These are phyloP conservation scores for Ananas comosus DNA, from an alignment of 176 grass and related monocot species.

Conservation along the genomic window DNA sequence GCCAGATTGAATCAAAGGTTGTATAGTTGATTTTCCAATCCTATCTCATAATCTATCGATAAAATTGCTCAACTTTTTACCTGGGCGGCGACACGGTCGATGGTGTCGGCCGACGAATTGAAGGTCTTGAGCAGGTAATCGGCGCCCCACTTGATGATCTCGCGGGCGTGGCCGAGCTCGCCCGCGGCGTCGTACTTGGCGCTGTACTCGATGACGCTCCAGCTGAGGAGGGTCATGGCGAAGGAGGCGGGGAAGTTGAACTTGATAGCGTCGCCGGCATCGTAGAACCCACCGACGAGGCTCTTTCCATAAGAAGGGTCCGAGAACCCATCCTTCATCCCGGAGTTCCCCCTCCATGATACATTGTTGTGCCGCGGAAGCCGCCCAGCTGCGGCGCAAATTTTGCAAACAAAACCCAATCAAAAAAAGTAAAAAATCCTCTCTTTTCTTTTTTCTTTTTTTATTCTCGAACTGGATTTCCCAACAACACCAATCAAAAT, in stretches of 20 bases:
- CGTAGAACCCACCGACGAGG: slow-evolving; percentile 72
- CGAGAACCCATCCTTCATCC: slow-evolving; percentile 74
- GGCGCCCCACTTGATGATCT: slow-evolving; percentile 74
- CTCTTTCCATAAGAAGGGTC: slow-evolving; percentile 39
- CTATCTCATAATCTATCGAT: too few relatives aligned
- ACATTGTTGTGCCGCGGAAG: slow-evolving; percentile 80
- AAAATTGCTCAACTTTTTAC: slow-evolving; percentile 24
- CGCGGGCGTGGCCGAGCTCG: slow-evolving; percentile 66
- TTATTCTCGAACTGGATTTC: too few relatives aligned
- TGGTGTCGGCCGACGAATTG: slow-evolving; percentile 63
- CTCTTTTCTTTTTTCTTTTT: background rate
- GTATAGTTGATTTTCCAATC: too few relatives aligned
- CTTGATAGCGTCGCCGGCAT: slow-evolving; percentile 64
- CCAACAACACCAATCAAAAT: too few relatives aligned
- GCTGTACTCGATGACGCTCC: slow-evolving; percentile 94
- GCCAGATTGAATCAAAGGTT: too few relatives aligned
- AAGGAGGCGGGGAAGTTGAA: slow-evolving; percentile 82
- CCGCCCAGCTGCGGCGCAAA: slow-evolving; percentile 52
- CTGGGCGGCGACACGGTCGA: slow-evolving; percentile 54
- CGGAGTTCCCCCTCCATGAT: slow-evolving; percentile 70
- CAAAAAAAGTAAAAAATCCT: background rate
- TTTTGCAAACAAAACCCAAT: background rate
- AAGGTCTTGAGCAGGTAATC: slow-evolving; percentile 96
- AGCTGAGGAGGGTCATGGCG: slow-evolving; percentile 88
- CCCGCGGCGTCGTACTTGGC: slow-evolving; percentile 73